A percentile compares a stretch with the other conserved stretches of the same genome.
These are phyloP conservation scores for Achaetomiella virescens DNA, from an alignment of 495 filamentous ascomycete species.

Conservation along the genomic window DNA sequence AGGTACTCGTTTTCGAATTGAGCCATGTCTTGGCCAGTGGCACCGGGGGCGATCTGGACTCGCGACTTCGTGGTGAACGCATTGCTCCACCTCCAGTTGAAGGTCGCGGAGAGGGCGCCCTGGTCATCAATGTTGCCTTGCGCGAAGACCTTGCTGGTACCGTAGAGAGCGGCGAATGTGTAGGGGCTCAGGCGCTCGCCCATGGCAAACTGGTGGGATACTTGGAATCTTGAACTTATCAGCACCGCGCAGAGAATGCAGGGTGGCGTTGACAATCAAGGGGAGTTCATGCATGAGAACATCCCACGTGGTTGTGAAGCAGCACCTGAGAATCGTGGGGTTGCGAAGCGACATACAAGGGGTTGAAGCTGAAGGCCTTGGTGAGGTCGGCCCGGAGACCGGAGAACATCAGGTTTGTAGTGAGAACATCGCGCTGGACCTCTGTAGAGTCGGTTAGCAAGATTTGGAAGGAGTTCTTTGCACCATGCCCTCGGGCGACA, in stretches of 20 bases:
- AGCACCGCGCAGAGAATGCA: neutral
- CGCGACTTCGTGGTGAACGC: conserved; percentile 76
- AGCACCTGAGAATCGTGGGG: neutral
- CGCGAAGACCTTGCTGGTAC: conserved; percentile 83
- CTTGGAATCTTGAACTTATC: conserved; percentile 59
- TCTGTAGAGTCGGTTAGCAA: conserved; percentile 42
- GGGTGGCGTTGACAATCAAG: neutral
- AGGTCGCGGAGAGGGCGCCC: conserved; percentile 69
- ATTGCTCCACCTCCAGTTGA: conserved; percentile 82
- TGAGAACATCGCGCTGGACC: conserved; percentile 89
- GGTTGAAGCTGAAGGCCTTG: conserved; percentile 86
- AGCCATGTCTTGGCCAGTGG: conserved; percentile 60
- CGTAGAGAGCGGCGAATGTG: conserved; percentile 87
- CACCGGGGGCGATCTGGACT: conserved; percentile 66
- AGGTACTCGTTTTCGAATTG: conserved; percentile 91
- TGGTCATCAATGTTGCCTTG: conserved; percentile 94
- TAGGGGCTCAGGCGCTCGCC: conserved; percentile 88
- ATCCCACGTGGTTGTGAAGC: neutral
- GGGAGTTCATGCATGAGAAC: no score
- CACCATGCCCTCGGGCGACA: neutral
- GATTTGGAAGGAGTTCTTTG: neutral
- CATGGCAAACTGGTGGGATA: conserved; percentile 93
- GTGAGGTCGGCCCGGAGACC: conserved; percentile 92
- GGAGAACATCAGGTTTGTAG: conserved; percentile 91
- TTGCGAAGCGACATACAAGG: conserved; percentile 44